A percentile compares a stretch with the other conserved stretches of the same genome.
phyloP scores from a whole-genome alignment of 73 alveolate species.

The Stentor roeselii region DNA sequence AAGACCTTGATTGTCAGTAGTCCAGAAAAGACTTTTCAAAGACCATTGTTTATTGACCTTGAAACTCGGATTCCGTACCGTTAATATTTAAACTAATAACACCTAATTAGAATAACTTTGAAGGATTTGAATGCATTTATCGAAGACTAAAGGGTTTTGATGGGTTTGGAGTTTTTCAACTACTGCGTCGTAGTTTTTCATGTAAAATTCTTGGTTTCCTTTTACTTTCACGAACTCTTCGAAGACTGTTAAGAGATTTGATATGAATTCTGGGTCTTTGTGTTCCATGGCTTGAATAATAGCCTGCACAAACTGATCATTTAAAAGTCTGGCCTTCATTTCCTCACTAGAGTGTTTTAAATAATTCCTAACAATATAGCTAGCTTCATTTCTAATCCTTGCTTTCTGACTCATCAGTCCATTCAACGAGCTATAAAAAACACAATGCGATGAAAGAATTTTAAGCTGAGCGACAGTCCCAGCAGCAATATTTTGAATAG shows the following conservation, averaged over 20 bases:
- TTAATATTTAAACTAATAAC: background rate
- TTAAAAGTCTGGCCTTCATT: background rate
- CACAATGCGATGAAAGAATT: background rate
- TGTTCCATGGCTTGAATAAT: background rate
- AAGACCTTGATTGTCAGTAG: background rate
- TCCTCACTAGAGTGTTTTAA: background rate
- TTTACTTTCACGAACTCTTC: background rate
- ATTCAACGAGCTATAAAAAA: background rate
- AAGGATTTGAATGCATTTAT: background rate
- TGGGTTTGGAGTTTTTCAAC: background rate
- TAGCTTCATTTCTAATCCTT: background rate
- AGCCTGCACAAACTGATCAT: background rate
- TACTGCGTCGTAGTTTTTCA: too few species aligned
- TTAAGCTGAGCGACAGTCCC: background rate
- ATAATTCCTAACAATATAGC: too few species aligned
- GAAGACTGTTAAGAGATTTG: background rate
- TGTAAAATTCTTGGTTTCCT: background rate
- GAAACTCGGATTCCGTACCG: background rate
- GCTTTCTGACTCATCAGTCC: background rate
- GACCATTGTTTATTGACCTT: constrained; percentile 13
- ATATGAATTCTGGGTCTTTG: background rate
- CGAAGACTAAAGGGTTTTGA: background rate
- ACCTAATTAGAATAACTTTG: background rate
- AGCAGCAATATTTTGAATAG: background rate
- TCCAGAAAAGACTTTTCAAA: background rate